Conservation (phyloP, 2,329 filamentous ascomycete species). For the Sporothrix schenckii region DNA sequence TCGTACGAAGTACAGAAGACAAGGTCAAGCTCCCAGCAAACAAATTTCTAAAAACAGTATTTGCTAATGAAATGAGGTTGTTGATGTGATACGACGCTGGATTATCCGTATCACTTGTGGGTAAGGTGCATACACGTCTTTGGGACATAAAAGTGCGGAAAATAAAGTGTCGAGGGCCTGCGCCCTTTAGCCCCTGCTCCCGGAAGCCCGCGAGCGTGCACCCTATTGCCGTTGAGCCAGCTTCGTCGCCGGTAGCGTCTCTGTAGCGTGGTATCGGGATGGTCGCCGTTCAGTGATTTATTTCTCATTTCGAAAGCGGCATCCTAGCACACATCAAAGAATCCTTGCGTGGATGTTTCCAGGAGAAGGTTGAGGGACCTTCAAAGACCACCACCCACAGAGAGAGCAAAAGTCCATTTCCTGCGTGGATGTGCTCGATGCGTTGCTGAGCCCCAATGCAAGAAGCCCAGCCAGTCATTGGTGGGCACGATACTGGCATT, state of each 20-base stretch:
- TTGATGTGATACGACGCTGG: conserved; percentile 1
- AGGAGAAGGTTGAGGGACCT: neutral
- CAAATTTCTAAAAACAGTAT: neutral
- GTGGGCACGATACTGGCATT: neutral
- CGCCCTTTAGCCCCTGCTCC: too few relatives aligned
- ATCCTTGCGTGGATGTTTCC: neutral
- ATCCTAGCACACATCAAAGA: neutral
- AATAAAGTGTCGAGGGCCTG: neutral
- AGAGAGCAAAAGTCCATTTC: neutral
- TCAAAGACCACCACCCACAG: neutral
- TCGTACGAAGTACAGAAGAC: neutral
- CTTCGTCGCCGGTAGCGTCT: neutral
- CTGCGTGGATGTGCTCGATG: too few relatives aligned
- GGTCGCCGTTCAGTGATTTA: neutral
- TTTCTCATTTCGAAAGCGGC: conserved; percentile 2
- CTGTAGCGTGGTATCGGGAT: conserved; percentile 13
- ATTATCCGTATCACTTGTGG: conserved; percentile 13
- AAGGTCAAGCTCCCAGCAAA: neutral
- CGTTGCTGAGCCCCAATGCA: too few relatives aligned
- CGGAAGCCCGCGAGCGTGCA: neutral
- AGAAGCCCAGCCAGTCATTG: neutral
- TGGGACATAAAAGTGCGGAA: neutral
- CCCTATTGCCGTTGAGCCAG: neutral
- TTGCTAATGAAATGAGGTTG: conserved; percentile 4
- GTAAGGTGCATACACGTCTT: neutral